Conservation (phyloP, 371 early-diverging fungal genomes). For the Funneliformis caledonium region DNA sequence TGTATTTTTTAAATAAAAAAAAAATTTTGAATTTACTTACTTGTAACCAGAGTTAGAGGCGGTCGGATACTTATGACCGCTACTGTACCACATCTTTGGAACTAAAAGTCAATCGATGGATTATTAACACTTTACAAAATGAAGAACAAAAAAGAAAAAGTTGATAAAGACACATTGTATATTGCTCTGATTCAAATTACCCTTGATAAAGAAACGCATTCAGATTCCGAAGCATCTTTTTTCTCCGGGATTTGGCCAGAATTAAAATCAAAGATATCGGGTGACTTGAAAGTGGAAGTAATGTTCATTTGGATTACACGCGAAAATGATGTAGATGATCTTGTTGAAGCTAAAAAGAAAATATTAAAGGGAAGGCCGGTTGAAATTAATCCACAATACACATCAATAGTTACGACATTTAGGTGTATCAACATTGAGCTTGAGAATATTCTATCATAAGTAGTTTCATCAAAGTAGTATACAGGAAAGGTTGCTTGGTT, state of each 20-base stretch:
- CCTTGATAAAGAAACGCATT: not conserved
- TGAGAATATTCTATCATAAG: not conserved
- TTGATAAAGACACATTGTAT: too few relatives aligned
- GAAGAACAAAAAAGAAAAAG: too few relatives aligned
- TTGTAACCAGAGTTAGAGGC: too few relatives aligned
- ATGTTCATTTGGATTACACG: conserved; percentile 18
- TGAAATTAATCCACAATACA: conserved; percentile 20
- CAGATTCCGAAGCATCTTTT: conserved; percentile 2
- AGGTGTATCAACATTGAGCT: not conserved
- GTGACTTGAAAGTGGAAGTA: not conserved
- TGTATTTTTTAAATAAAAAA: too few relatives aligned
- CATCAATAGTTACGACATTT: not conserved
- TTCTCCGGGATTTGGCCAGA: conserved; percentile 4
- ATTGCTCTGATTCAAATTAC: conserved; percentile 14
- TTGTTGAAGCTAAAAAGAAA: not conserved
- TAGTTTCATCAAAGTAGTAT: too few relatives aligned
- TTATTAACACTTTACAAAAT: conserved; percentile 4
- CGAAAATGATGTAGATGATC: not conserved
- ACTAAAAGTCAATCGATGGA: conserved; percentile 12
- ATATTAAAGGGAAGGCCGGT: not conserved
- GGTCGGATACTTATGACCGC: too few relatives aligned
- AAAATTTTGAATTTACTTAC: too few relatives aligned
- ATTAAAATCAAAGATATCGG: not conserved
- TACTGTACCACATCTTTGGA: conserved; percentile 4
- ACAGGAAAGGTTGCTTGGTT: too few relatives aligned